Conservation (phyloP, 225 moss, liverwort and hornwort species). For the Climacium dendroides region DNA sequence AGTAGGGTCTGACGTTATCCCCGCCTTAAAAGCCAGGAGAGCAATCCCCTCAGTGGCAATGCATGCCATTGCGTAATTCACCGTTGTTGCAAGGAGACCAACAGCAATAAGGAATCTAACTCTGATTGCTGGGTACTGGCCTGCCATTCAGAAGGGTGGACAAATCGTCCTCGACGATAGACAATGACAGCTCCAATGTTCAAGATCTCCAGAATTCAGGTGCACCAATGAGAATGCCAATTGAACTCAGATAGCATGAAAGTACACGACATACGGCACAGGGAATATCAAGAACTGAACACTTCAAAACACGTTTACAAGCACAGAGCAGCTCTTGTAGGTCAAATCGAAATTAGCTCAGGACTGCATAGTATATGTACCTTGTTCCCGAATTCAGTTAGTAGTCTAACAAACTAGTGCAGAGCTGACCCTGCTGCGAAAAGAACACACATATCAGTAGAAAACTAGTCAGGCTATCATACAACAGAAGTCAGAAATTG, state of each 20-base stretch:
- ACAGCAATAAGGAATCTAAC: neutral
- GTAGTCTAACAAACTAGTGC: neutral
- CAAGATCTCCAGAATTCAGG: neutral
- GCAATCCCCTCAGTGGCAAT: neutral
- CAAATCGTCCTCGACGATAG: neutral
- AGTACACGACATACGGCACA: neutral
- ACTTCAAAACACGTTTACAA: neutral
- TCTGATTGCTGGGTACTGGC: neutral
- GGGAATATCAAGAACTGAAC: neutral
- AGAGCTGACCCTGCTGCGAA: neutral
- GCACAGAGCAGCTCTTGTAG: neutral
- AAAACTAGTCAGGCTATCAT: neutral
- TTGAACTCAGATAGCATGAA: neutral
- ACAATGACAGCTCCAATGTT: neutral
- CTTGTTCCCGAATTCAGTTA: neutral
- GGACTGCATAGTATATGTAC: neutral
- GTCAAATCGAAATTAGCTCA: neutral
- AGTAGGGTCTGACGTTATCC: constrained; percentile 5
- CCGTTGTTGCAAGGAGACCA: neutral
- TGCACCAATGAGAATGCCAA: neutral
- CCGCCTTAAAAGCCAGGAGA: constrained; percentile 16
- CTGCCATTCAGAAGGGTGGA: neutral
- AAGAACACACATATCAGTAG: neutral
- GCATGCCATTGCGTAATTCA: constrained; percentile 5
- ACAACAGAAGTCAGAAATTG: neutral